Percentiles rank a stretch among this genome's conserved stretches.
Evolutionary conservation across 768 basidiomycete species (phyloP).

Genomic region (Pleurotus cornucopiae): DNA sequence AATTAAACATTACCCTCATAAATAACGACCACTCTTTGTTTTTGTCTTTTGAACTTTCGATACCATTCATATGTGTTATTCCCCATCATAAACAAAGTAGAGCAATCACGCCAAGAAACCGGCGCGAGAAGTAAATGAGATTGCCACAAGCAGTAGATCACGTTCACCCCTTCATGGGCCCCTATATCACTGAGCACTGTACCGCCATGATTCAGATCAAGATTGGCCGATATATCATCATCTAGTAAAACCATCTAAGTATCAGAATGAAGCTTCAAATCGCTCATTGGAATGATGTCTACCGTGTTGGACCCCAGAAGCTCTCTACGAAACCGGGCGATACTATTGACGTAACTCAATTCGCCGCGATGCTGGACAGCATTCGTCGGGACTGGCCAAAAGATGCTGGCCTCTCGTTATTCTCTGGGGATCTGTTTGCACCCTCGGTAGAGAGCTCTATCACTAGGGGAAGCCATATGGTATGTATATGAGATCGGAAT

Average conservation of each 20-base stretch:
- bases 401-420: conserved; percentile 63
- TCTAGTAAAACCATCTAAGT: neutral
- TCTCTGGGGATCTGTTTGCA: conserved; percentile 88
- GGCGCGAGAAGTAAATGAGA: no score
- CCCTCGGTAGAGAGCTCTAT: conserved; percentile 85
- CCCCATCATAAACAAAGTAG: no score
- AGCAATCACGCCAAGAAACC: no score
- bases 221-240: neutral
- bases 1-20: neutral
- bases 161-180: no score
- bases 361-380: conserved; percentile 65
- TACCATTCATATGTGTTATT: no score
- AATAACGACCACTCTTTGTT: neutral
- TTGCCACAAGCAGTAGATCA: no score
- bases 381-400: conserved; percentile 56
- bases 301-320: conserved; percentile 77
- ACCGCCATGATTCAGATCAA: no score
- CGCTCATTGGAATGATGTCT: conserved; percentile 80
- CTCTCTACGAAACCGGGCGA: conserved; percentile 42
- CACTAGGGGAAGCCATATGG: conserved; percentile 90
- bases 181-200: no score
- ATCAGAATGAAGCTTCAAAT: conserved; percentile 32
- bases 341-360: conserved; percentile 86
- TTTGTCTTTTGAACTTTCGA: neutral
- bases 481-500: conserved; percentile 23